These are phyloP conservation scores for Phaeotremella skinneri DNA, from an alignment of 768 basidiomycete species.

Conservation along the genomic window DNA sequence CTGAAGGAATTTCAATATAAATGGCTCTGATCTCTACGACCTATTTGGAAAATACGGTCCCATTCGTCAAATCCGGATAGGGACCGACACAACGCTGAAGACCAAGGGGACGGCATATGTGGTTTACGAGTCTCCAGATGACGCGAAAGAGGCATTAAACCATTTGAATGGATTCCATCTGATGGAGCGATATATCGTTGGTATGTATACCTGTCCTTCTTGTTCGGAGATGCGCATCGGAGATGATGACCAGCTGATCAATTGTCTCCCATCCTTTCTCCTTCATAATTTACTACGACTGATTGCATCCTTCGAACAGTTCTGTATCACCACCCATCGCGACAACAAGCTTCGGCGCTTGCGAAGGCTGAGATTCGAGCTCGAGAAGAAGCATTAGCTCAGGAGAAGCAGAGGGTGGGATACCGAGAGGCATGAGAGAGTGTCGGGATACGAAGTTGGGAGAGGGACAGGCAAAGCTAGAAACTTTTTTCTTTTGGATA, in stretches of 20 bases:
- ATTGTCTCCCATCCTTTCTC: not conserved
- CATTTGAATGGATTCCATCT: constrained; percentile 97
- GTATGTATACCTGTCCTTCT: constrained; percentile 43
- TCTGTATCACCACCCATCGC: constrained; percentile 95
- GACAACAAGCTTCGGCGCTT: constrained; percentile 81
- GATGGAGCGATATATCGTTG: constrained; percentile 95
- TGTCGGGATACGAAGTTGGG: too few species aligned
- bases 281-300: not conserved
- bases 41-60: constrained; percentile 96
- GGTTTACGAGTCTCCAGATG: constrained; percentile 54
- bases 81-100: constrained; percentile 71
- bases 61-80: constrained; percentile 91
- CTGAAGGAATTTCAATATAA: constrained; percentile 52
- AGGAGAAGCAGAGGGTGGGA: constrained; percentile 69
- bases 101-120: constrained; percentile 95
- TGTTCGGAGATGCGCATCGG: not conserved
- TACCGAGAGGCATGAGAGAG: not conserved
- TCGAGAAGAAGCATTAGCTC: constrained; percentile 83
- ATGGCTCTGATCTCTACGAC: constrained; percentile 89
- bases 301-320: constrained; percentile 55
- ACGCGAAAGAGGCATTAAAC: constrained; percentile 96
- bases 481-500: too few species aligned
- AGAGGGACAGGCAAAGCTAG: too few species aligned
- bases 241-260: not conserved
- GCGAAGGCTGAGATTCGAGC: constrained; percentile 87